A percentile compares a stretch with the other conserved stretches of the same genome.
Conservation (phyloP, 345 rosid species). For the Populus nigra region DNA sequence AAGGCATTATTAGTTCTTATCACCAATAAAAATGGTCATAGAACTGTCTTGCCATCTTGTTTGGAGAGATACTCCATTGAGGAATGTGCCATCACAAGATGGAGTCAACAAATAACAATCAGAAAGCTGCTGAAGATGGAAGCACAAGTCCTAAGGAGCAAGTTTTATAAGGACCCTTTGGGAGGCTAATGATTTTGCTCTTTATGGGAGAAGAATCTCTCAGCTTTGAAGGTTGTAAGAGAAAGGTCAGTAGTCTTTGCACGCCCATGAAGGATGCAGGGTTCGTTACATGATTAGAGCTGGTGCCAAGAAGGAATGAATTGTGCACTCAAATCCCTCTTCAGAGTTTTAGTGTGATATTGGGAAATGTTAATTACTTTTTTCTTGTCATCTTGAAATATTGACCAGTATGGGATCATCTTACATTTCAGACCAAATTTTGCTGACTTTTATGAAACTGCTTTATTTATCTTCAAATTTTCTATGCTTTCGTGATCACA, state of each 20-base stretch:
- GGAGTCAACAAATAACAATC: slow-evolving; percentile 34
- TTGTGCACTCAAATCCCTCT: too few relatives aligned
- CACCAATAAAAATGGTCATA: slow-evolving; percentile 38
- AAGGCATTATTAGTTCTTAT: slow-evolving; percentile 56
- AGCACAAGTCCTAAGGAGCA: too few relatives aligned
- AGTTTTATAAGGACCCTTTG: too few relatives aligned
- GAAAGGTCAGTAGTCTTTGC: too few relatives aligned
- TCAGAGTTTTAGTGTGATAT: neutral
- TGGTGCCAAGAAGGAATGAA: too few relatives aligned
- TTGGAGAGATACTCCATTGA: slow-evolving; percentile 47
- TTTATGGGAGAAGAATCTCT: too few relatives aligned
- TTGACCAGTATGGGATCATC: neutral
- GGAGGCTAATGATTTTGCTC: too few relatives aligned
- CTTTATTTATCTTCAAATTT: neutral
- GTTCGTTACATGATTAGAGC: too few relatives aligned
- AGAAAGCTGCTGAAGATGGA: too few relatives aligned
- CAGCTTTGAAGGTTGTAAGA: too few relatives aligned
- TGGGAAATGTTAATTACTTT: neutral
- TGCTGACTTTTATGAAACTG: neutral
- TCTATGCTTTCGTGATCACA: neutral
- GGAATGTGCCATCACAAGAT: slow-evolving; percentile 55
- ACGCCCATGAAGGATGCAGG: too few relatives aligned
- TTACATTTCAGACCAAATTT: neutral
- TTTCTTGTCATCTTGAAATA: neutral
- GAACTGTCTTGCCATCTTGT: too few relatives aligned